Evolutionary conservation across 805 yeast genomes (phyloP).

Genomic region (Vanderwaltozyma polyspora): DNA sequence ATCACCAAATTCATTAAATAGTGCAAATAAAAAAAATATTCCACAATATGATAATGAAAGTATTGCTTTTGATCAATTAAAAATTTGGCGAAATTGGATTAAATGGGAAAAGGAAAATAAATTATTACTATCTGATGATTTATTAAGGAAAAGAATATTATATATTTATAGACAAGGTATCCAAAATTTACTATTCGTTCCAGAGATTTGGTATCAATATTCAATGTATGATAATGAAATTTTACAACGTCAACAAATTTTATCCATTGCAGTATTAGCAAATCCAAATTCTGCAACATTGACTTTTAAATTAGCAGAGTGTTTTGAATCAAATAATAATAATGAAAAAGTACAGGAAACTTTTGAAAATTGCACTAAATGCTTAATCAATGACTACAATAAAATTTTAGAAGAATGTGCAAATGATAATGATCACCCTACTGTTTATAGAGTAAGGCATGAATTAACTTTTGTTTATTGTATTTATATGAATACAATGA

Average conservation of each 20-base stretch:
- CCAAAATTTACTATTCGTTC: conserved; percentile 20
- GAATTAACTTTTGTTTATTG: conserved; percentile 54
- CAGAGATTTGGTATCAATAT: conserved; percentile 32
- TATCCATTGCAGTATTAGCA: conserved; percentile 44
- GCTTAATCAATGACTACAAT: conserved; percentile 31
- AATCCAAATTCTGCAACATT: conserved; percentile 65
- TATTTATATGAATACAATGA: conserved; percentile 58
- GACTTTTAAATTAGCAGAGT: conserved; percentile 56
- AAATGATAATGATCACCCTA: conserved; percentile 5
- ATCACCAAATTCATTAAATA: conserved; percentile 16
- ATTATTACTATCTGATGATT: conserved; percentile 43
- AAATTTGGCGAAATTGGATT: conserved; percentile 64
- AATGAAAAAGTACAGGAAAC: conserved; percentile 38
- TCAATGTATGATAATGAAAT: conserved; percentile 22
- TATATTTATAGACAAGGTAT: conserved; percentile 67
- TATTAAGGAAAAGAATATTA: conserved; percentile 44
- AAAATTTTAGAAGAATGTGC: conserved; percentile 5
- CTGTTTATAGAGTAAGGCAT: conserved; percentile 11
- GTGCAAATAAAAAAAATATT: conserved; percentile 21
- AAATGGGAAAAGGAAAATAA: conserved; percentile 69
- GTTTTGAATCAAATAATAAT: conserved; percentile 49
- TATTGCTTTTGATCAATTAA: conserved; percentile 30
- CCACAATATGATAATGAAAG: conserved; percentile 9
- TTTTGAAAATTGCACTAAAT: conserved; percentile 41
- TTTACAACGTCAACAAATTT: conserved; percentile 22